A percentile compares a stretch with the other conserved stretches of the same genome.
Evolutionary conservation across 2,329 filamentous ascomycete species (phyloP).

Genomic region (Microdochium nivale): DNA sequence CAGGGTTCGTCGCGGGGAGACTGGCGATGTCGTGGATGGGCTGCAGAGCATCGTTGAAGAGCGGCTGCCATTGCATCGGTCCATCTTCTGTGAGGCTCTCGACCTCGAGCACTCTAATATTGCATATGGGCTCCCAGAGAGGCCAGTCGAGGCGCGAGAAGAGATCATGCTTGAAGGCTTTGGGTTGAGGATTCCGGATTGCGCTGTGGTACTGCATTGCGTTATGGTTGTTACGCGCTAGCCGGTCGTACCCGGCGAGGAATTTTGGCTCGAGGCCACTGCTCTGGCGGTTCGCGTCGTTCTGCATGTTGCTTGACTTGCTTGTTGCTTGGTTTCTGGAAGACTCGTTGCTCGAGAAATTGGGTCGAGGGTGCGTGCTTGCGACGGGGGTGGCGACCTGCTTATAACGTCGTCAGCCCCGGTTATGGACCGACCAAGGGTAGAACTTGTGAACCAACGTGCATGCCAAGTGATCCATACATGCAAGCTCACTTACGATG

Average conservation of each 20-base stretch:
- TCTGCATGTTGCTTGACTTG: too few relatives aligned
- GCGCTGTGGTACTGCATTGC: not conserved
- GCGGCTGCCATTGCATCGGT: not conserved
- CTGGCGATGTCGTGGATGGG: not conserved
- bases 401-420: too few relatives aligned
- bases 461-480: too few relatives aligned
- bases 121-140: not conserved
- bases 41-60: not conserved
- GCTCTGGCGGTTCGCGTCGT: too few relatives aligned
- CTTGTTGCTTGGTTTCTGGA: too few relatives aligned
- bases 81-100: not conserved
- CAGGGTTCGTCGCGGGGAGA: not conserved
- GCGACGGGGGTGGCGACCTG: too few relatives aligned
- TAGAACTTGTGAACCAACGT: too few relatives aligned
- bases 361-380: too few relatives aligned
- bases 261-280: not conserved
- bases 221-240: not conserved
- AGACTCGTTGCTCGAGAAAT: too few relatives aligned
- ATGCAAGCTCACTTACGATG: too few relatives aligned
- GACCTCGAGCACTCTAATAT: not conserved
- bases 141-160: not conserved
- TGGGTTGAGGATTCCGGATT: not conserved
- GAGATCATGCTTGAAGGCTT: not conserved
- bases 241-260: not conserved
- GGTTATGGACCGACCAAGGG: too few relatives aligned